phyloP scores from a whole-genome alignment of 73 alveolate species.

The Stentor roeselii region DNA sequence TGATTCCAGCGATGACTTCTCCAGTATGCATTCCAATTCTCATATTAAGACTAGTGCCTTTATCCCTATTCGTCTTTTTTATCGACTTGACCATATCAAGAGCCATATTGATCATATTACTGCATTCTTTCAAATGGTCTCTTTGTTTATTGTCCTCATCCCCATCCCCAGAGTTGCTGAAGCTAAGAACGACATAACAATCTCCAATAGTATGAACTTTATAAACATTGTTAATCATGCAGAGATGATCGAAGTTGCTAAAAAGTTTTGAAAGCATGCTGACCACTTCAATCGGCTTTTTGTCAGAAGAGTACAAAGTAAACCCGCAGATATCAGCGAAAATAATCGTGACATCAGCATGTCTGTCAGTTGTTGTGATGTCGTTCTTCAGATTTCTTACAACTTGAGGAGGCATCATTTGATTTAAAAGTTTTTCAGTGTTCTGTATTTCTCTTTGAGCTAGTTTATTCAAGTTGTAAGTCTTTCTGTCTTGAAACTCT shows the following conservation, averaged over 20 bases:
- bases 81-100: conserved; percentile 91
- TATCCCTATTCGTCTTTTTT: conserved; percentile 79
- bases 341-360: conserved; percentile 87
- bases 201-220: conserved; percentile 98
- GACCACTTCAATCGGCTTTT: conserved; percentile 92
- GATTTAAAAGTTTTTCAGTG: conserved; percentile 25
- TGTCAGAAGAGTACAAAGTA: conserved; percentile 71
- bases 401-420: conserved; percentile 30
- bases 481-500: conserved; percentile 14
- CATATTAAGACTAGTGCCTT: conserved; percentile 75
- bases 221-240: conserved; percentile 82
- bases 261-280: conserved; percentile 86
- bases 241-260: conserved; percentile 88
- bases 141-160: conserved; percentile 74
- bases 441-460: conserved; percentile 32
- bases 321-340: conserved; percentile 89
- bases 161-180: conserved; percentile 77
- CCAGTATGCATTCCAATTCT: conserved; percentile 94
- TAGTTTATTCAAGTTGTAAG: conserved; percentile 10
- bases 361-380: conserved; percentile 79
- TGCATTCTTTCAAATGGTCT: conserved; percentile 88
- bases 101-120: conserved; percentile 90
- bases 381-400: conserved; percentile 64
- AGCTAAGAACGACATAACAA: conserved; percentile 96
- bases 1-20: conserved; percentile 48